Evolutionary conservation across 495 filamentous ascomycete genomes (phyloP), one percentile per base, ranked within the genome.

Genomic region (Penicillium salamii): DNA sequence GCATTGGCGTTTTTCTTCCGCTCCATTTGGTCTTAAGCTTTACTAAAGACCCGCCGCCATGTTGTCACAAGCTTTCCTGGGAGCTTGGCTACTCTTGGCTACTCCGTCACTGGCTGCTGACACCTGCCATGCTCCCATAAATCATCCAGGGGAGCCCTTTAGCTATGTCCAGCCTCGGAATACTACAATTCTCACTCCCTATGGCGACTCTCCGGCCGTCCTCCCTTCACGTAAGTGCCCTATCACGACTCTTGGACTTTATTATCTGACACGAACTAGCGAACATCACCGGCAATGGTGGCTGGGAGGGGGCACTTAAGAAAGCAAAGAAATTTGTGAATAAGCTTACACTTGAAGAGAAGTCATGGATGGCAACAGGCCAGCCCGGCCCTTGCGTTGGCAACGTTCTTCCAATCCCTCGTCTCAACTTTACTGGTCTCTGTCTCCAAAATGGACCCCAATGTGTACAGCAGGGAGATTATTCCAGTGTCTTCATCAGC

Each of bases 361-460:
- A 92, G 70, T 82, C 90, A 63, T 90, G 90, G 59, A 61, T 95
- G 46, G 90, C 88, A 3, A 92, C 88, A 1, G 89, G 89, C 57
- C 75, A 75, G 49, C 72, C 74, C 8, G 86, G 85, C 37, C 76
- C 80, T 49, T 91, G 89, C 58, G 89, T 95, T 7, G 89, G 89
- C 18, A 79, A 92, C 42, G 75, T 70, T 32, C 88, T 88, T 3
- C 61, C 81, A 5, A 61, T 74, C 8, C 63, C 64, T 14, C 59
- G 62, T 12, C 54, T 73, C 44, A 61, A 68, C 8, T 74, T 79
- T 43, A 72, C 70, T 3, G 61, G 74, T 2, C 66, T 83, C 13
- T 82, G 79, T 57, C 69, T 78, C 17, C 71, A 78, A 52, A 78
- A 84, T 58, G 77, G 75, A 0, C 82, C 83, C 3, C 55, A 69